These are phyloP conservation scores for Citrus mangshanensis DNA, from an alignment of 345 rosid genomes.

Conservation along the genomic window DNA sequence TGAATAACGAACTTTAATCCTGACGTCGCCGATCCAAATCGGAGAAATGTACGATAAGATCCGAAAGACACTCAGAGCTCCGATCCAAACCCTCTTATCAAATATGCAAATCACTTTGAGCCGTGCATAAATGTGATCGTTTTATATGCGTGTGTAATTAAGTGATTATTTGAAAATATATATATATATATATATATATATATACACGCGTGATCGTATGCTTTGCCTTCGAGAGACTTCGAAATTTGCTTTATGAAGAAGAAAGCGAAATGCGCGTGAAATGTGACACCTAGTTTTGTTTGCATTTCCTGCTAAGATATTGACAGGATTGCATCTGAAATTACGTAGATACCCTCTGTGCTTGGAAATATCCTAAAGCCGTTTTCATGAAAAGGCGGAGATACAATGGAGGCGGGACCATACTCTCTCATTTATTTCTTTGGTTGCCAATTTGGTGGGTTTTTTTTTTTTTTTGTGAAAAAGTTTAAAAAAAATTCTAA, in stretches of 20 bases:
- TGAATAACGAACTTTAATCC: constrained; percentile 56
- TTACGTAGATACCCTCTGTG: background rate
- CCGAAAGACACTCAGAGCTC: constrained; percentile 9
- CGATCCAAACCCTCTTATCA: background rate
- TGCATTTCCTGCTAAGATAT: background rate
- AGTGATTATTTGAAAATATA: background rate
- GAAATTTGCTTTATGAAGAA: background rate
- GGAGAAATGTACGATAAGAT: background rate
- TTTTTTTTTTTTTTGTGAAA: background rate
- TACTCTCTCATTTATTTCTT: background rate
- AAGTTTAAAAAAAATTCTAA: no score
- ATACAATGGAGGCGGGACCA: background rate
- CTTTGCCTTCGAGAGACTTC: constrained; percentile 23
- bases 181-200: background rate
- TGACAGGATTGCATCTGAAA: background rate
- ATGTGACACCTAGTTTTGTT: background rate
- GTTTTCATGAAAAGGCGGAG: background rate
- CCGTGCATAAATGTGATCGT: background rate
- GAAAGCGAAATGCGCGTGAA: constrained; percentile 19
- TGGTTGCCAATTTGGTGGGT: background rate
- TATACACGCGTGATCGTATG: background rate
- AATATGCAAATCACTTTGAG: background rate
- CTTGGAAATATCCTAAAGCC: background rate
- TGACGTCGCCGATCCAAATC: constrained; percentile 29
- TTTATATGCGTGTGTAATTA: no score